Evolutionary conservation across 352 stramenopile genomes (phyloP).

Genomic region (Globisporangium sylvaticum): DNA sequence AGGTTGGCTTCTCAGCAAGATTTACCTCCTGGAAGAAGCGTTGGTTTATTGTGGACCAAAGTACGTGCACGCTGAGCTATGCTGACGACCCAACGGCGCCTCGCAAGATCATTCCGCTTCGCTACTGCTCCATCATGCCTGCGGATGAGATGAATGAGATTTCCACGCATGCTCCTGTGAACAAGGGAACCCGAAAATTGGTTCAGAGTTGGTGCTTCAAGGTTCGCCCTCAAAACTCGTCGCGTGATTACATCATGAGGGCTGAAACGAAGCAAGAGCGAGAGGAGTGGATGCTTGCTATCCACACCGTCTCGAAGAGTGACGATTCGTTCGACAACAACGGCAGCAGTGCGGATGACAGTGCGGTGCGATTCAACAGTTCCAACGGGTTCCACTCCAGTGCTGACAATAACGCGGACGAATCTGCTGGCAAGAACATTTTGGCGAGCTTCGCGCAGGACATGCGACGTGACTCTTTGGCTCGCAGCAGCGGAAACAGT

Average conservation of each 20-base stretch:
- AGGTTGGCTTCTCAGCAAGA: slow-evolving; percentile 66
- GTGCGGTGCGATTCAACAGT: slow-evolving; percentile 7
- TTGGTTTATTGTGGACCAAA: slow-evolving; percentile 82
- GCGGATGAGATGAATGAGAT: slow-evolving; percentile 86
- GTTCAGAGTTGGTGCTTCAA: slow-evolving; percentile 87
- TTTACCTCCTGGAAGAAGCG: slow-evolving; percentile 71
- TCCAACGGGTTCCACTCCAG: not conserved
- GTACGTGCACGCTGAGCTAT: slow-evolving; percentile 76
- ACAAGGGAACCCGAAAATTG: slow-evolving; percentile 77
- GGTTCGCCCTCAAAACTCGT: slow-evolving; percentile 67
- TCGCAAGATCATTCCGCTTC: slow-evolving; percentile 70
- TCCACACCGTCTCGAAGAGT: slow-evolving; percentile 69
- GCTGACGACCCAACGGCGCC: slow-evolving; percentile 57
- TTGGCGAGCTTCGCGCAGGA: slow-evolving; percentile 33
- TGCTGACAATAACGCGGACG: slow-evolving; percentile 48
- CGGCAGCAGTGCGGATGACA: slow-evolving; percentile 21
- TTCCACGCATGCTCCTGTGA: slow-evolving; percentile 82
- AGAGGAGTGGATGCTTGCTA: slow-evolving; percentile 88
- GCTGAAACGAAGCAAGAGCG: slow-evolving; percentile 86
- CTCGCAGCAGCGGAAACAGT: slow-evolving; percentile 55
- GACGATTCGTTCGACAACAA: slow-evolving; percentile 46
- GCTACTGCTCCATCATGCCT: slow-evolving; percentile 60
- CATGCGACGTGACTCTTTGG: slow-evolving; percentile 51
- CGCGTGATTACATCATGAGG: slow-evolving; percentile 79
- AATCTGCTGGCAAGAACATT: slow-evolving; percentile 59